Evolutionary conservation across 2,329 filamentous ascomycete genomes (phyloP).

Genomic region (Venturia nashicola): DNA sequence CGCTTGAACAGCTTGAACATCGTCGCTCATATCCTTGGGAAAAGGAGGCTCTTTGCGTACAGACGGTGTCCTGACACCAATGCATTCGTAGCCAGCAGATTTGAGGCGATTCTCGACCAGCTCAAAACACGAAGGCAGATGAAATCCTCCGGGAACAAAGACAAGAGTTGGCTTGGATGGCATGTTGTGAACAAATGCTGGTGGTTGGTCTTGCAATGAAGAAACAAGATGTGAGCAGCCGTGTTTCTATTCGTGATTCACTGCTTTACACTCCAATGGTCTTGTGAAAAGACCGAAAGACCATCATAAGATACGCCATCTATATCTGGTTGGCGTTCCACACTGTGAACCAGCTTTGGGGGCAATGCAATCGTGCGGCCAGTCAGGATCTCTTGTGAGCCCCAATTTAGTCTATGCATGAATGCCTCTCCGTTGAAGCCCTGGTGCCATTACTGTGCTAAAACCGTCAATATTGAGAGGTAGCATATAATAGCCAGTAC

Average conservation of each 20-base stretch:
- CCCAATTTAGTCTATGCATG: not conserved
- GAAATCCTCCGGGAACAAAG: conserved; percentile 8
- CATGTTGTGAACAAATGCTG: not conserved
- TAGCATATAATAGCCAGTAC: too few species aligned
- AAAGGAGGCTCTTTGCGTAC: not conserved
- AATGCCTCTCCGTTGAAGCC: too few species aligned
- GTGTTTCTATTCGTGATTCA: too few species aligned
- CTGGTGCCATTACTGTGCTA: too few species aligned
- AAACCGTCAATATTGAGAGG: too few species aligned
- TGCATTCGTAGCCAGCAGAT: not conserved
- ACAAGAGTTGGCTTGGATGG: conserved; percentile 2
- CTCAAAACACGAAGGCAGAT: not conserved
- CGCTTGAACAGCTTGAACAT: conserved; percentile 4
- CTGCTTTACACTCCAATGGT: too few species aligned
- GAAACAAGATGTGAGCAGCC: not conserved
- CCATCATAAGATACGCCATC: not conserved
- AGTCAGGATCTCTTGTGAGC: not conserved
- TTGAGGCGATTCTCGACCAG: not conserved
- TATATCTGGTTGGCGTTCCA: not conserved
- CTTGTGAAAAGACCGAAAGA: too few species aligned
- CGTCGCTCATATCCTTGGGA: not conserved
- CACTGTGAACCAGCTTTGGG: not conserved
- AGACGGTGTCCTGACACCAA: not conserved
- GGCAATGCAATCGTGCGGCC: not conserved
- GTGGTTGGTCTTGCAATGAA: too few species aligned